Conservation (phyloP, 2,329 filamentous ascomycete species). For the Scortechinia acanthostroma region DNA sequence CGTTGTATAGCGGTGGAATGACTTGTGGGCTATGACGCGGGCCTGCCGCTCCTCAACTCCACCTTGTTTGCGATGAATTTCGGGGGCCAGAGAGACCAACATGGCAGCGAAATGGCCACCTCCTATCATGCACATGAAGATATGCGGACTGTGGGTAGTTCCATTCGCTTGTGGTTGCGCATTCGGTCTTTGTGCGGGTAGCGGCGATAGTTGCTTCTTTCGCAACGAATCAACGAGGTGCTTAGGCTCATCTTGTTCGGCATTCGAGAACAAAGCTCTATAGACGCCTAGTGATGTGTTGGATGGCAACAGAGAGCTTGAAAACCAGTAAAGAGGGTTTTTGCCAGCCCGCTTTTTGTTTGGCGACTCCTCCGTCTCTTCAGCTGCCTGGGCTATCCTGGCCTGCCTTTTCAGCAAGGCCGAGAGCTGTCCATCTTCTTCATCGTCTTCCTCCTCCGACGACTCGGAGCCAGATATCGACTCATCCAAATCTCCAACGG, state of each 20-base stretch:
- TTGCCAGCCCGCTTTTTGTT: neutral
- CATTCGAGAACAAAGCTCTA: neutral
- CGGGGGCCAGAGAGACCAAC: neutral
- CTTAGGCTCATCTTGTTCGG: neutral
- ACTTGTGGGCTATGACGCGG: conserved; percentile 82
- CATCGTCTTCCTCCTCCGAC: neutral
- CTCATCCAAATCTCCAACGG: neutral
- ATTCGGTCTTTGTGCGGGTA: neutral
- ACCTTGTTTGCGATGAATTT: conserved; percentile 2
- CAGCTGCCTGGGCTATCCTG: neutral
- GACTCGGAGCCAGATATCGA: conserved; percentile 2
- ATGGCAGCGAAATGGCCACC: conserved; percentile 1
- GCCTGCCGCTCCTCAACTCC: neutral
- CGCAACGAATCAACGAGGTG: neutral
- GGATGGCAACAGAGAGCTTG: neutral
- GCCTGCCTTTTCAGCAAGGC: neutral
- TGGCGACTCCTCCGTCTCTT: neutral
- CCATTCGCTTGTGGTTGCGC: neutral
- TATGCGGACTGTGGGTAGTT: neutral
- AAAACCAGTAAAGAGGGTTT: neutral
- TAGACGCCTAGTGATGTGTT: conserved; percentile 1
- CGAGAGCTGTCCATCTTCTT: neutral
- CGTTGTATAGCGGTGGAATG: conserved; percentile 95
- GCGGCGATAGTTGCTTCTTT: neutral
- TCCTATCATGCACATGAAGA: conserved; percentile 1